Evolutionary conservation across 331 rosid species (phyloP), one percentile per base, ranked within the genome.

Genomic region (Malus hybrid): DNA sequence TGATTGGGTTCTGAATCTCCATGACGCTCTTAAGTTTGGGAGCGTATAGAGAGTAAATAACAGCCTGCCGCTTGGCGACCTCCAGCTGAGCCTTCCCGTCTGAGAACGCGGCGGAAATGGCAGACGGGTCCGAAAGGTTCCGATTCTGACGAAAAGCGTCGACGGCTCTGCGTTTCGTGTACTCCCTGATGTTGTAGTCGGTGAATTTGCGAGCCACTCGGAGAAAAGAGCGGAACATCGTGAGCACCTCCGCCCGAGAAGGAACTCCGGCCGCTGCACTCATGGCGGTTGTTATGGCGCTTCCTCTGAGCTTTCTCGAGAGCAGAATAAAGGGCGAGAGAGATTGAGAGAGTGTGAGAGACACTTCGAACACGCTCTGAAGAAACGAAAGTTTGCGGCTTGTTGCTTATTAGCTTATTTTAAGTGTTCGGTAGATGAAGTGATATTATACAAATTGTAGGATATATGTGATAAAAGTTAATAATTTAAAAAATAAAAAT

Each of bases 1-100:
- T 18, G 64, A 56, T 10, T 33, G 13, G 33, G 34, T 48, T 15
- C 18, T 53, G 42, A 28, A 36, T 44, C 66, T 75, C 79, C 79
- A 75, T 75, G 57, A 75, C 58, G 73, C 73, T 75, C 66, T 75
- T 75, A 20, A 75, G 73, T 67, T 75, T 75, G 19, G 79, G 73
- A 16, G 73, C 67, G 66, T 66, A 75, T 67, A 75, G 79, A 2
- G 79, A 66, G 79, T 75, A 75, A 4, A 75, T 57, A 9, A 75
- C 39, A 1, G 44, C 73, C 67, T 75, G 79, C 14, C 73, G 66
- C 1, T 5, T 66, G 58, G 79, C 67, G 58, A 75, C 73, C 66
- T 66, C 73, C 30, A 75, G 66, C 67, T 75, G 73, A 15, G 60
- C 66, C 63, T 77, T 68, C 3, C 75, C 80, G 8, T 77, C 69